Base-by-base conservation (phyloP, 441 rosid species). In the Erodium moschatum region DNA sequence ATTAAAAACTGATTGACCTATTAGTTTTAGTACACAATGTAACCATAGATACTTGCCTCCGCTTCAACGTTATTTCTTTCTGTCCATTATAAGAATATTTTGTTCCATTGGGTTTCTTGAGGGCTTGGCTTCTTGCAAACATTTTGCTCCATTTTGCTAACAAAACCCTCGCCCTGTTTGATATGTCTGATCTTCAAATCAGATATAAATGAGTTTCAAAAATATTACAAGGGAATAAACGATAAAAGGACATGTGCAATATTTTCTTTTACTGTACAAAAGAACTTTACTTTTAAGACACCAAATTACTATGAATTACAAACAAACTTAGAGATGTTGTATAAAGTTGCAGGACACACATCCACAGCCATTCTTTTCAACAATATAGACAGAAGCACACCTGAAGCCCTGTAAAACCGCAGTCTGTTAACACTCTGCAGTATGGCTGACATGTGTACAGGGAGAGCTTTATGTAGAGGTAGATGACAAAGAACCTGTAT, bases 171-270 rank as follows among this genome's bases (percentile, higher is more conserved):
- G 99, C 98, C 97, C 93, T 92, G 97, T 89, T 89, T 83, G 99
- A 90, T 86, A 95, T 88, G 85, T 90, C 99, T 95, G 95, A 95
- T 87, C 98, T 92, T 89, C 92, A 86, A 90, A 89, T 89, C 92
- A 95, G 93, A 64, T 60, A 87, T 86, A 81, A 80, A 84, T 87
- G 86, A 89, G 93, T 86, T 79, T 76, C 81, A 82, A 82, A 81
- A 80, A 77, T 60, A 78, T 74, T 73, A 75, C 69, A 69, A 73
- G 52, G 50, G 65, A 29, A 64, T 29, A 61, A 64, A 64, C 66
- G 31, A 65, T 16, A 9, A 73, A 24, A 72, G 66, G 16, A 48
- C 31, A 31, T 11, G 31, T 64, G 19, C 5, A 64, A 64, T 31
- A 64, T 13, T 15, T 65, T 13, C 35, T 21, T 12, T 46, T 40